Evolutionary conservation across 352 stramenopile genomes (phyloP), one percentile per base, ranked within the genome.

Genomic region (Phytophthora tentaculata): DNA sequence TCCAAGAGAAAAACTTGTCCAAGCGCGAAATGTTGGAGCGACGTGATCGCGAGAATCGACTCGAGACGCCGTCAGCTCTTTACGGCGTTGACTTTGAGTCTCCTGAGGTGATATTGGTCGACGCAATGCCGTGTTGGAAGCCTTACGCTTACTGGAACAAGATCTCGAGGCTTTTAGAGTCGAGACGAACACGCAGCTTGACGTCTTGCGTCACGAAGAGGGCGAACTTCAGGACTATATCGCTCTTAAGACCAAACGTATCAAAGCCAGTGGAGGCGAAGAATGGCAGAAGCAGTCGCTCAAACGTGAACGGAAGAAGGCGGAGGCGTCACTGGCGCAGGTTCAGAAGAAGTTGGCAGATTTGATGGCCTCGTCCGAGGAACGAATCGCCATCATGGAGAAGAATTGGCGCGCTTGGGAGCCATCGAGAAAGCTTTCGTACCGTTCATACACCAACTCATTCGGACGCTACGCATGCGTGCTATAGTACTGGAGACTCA

Each of bases 241-340:
- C 20, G 73, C 82, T 8, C 71, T 94, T 10, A 95, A 95, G 56
- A 73, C 68, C 8, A 94, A 92, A 32, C 81, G 85, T 13, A 87
- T 95, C 65, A 91, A 92, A 54, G 76, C 67, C 14, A 92, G 82
- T 19, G 82, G 86, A 5, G 65, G 69, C 14, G 84, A 95, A 55
- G 87, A 92, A 49, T 95, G 87, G 84, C 87, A 95, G 49, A 86
- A 86, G 41, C 87, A 94, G 49, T 90, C 87, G 39, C 66, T 95
- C 14, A 90, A 94, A 65, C 82, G 86, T 10, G 87, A 94, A 23
- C 86, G 83, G 56, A 95, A 95, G 73, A 94, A 92, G 48, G 85
- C 87, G 9, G 78, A 78, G 45, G 89, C 85, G 45, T 91, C 79
- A 5, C 68, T 92, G 2, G 68, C 78, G 3, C 69, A 81, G 22